Percentiles rank a stretch among this genome's conserved stretches.
Conservation (phyloP, 1,284 basidiomycete genomes). For the Leccinum subrobustum region DNA sequence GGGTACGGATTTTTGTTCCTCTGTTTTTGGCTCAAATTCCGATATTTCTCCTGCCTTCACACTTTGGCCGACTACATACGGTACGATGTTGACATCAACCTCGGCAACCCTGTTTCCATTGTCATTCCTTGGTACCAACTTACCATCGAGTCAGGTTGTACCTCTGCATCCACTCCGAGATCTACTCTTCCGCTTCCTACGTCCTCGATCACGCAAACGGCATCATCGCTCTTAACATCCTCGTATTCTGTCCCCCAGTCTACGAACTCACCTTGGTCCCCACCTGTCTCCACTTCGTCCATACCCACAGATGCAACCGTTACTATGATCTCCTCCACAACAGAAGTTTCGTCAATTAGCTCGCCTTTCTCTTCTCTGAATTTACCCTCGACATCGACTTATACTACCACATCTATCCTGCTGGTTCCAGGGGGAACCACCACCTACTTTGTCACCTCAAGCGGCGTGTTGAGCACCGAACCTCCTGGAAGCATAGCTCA, state of each 20-base stretch:
- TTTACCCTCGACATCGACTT: constrained; percentile 19
- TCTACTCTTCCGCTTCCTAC: background rate
- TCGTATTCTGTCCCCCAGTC: background rate
- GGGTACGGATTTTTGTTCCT: constrained; percentile 22
- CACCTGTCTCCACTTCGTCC: background rate
- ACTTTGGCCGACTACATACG: no score
- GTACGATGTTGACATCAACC: no score
- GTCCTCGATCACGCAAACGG: background rate
- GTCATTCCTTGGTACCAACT: background rate
- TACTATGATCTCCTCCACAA: constrained; percentile 16
- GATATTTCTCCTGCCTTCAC: constrained; percentile 8
- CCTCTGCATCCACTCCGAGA: background rate
- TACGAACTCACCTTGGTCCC: background rate
- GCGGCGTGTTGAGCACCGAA: constrained; percentile 25
- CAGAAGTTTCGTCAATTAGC: constrained; percentile 9
- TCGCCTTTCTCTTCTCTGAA: background rate
- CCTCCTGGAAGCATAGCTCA: constrained; percentile 2
- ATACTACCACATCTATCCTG: constrained; percentile 24
- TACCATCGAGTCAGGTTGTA: constrained; percentile 2
- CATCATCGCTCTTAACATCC: background rate
- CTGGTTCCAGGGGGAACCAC: constrained; percentile 11
- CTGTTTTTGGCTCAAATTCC: constrained; percentile 18
- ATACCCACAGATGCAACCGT: constrained; percentile 2
- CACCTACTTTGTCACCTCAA: constrained; percentile 25
- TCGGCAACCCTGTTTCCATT: background rate